Evolutionary conservation across 257 asterid genomes (phyloP), one percentile per base, ranked within the genome.

Genomic region (Eucommia ulmoides): DNA sequence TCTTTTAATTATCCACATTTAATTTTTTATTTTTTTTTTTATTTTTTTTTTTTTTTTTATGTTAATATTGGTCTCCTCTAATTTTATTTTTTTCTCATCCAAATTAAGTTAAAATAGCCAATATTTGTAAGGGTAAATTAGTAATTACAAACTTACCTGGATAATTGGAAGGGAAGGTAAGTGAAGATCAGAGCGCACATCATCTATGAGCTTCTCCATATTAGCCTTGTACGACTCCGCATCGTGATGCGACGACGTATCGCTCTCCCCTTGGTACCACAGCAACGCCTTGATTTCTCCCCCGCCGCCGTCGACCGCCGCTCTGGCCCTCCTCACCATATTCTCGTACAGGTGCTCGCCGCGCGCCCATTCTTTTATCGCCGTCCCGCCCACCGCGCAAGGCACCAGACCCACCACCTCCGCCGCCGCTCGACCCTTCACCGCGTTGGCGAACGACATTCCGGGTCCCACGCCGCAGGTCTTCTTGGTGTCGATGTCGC

Each of bases 191-290:
- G 45, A 41, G 0, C 94, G 86, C 50, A 81, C 62, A 20, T 79
- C 65, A 14, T 53, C 64, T 41, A 88, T 69, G 0, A 88, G 66
- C 54, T 47, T 41, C 68, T 79, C 95, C 82, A 81, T 56, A 15
- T 61, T 73, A 41, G 65, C 79, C 72, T 75, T 65, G 24, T 84
- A 88, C 20, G 67, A 45, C 1, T 79, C 88, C 2, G 77, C 88
- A 0, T 72, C 72, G 0, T 62, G 69, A 65, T 71, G 72, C 68
- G 88, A 69, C 55, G 33, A 8, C 65, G 97, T 53, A 62, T 88
- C 97, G 57, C 93, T 83, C 78, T 84, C 97, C 22, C 97, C 97
- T 65, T 88, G 97, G 53, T 77, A 88, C 97, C 97, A 88, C 44
- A 88, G 71, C 77, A 88, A 1, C 24, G 84, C 94, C 79, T 65